Percentiles rank a stretch among this genome's conserved stretches.
These are phyloP conservation scores for Adansonia digitata DNA, from an alignment of 345 rosid species.

Conservation along the genomic window DNA sequence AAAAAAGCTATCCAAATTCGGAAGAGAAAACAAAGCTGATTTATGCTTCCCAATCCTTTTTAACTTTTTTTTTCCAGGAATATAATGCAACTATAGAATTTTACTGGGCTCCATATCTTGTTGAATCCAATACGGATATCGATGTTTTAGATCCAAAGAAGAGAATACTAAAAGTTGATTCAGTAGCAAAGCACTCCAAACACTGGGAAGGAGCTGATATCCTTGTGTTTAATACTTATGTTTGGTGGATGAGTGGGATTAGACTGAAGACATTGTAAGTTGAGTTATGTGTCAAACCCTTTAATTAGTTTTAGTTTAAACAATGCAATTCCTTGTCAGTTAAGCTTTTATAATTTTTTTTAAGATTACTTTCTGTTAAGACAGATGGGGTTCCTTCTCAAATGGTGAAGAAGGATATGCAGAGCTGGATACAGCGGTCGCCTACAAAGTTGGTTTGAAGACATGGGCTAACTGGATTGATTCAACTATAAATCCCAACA, in stretches of 20 bases:
- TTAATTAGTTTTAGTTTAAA: not conserved
- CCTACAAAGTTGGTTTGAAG: slow-evolving; percentile 61
- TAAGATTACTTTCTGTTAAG: not conserved
- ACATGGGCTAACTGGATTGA: slow-evolving; percentile 98
- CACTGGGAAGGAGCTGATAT: slow-evolving; percentile 78
- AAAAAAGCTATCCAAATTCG: not conserved
- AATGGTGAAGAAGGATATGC: slow-evolving; percentile 72
- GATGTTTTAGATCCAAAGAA: slow-evolving; percentile 63
- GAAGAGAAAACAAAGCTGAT: not conserved
- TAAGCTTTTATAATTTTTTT: not conserved
- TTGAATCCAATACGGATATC: slow-evolving; percentile 75
- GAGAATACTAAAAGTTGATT: slow-evolving; percentile 78
- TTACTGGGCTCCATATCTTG: slow-evolving; percentile 88
- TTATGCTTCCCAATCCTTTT: not conserved
- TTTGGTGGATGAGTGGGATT: slow-evolving; percentile 97
- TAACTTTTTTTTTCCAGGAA: slow-evolving; percentile 32
- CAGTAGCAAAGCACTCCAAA: slow-evolving; percentile 58
- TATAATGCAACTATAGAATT: slow-evolving; percentile 84
- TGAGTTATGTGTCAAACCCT: not conserved
- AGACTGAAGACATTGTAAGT: slow-evolving; percentile 62
- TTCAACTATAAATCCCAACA: slow-evolving; percentile 64
- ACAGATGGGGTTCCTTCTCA: slow-evolving; percentile 82
- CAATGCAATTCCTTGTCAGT: not conserved
- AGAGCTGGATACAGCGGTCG: slow-evolving; percentile 54
- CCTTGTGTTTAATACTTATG: slow-evolving; percentile 77